phyloP scores from a whole-genome alignment of 139 green algal genomes.

The Chlorella ohadii region DNA sequence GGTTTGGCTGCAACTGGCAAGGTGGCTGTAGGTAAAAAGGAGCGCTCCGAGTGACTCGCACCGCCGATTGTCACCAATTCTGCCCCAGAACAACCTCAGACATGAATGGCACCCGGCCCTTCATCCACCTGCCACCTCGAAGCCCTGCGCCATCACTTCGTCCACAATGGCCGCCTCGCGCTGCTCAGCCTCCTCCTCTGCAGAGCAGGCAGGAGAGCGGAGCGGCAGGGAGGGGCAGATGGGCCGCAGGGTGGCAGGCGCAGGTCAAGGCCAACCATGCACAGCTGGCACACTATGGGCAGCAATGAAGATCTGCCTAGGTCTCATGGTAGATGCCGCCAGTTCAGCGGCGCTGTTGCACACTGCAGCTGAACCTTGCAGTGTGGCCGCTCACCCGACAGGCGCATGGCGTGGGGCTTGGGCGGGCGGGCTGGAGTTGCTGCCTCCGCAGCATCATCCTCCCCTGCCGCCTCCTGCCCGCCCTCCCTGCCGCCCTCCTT shows the following conservation, averaged over 20 bases:
- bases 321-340: too few species aligned
- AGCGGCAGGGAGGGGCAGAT: background rate
- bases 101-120: too few species aligned
- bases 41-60: too few species aligned
- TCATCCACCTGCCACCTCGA: constrained; percentile 7
- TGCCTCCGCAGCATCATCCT: background rate
- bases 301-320: too few species aligned
- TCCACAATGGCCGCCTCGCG: constrained; percentile 16
- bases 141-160: background rate
- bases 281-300: background rate
- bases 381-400: background rate
- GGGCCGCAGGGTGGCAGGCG: background rate
- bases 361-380: background rate
- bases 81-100: too few species aligned
- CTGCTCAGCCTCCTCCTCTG: background rate
- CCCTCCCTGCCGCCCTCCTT: background rate
- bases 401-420: background rate
- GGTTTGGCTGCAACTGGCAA: too few species aligned
- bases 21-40: too few species aligned
- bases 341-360: too few species aligned
- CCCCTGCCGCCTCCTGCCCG: background rate
- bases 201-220: background rate
- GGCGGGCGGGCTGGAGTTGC: too few species aligned
- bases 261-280: too few species aligned
- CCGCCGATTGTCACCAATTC: too few species aligned